Evolutionary conservation across 1,284 basidiomycete species (phyloP).

Genomic region (Ganoderma multipileum): DNA sequence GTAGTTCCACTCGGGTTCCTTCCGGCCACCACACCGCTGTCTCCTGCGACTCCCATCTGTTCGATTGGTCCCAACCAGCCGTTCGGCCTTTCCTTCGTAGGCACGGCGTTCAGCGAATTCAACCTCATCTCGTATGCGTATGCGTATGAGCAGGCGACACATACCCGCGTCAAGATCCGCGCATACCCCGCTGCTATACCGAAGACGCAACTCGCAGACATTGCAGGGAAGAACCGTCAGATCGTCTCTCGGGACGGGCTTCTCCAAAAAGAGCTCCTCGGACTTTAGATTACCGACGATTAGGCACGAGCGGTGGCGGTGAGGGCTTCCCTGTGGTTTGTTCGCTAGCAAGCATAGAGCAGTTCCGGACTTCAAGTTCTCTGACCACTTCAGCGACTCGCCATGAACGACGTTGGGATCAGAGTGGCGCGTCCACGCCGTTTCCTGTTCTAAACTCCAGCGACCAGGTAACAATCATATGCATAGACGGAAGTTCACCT

Average conservation of each 20-base stretch:
- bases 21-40: conserved; percentile 41
- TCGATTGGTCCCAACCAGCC: conserved; percentile 50
- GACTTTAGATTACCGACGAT: not conserved
- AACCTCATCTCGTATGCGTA: conserved; percentile 55
- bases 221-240: conserved; percentile 31
- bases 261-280: not conserved
- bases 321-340: not conserved
- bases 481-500: not conserved
- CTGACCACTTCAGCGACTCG: not conserved
- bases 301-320: not conserved
- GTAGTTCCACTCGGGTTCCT: conserved; percentile 57
- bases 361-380: not conserved
- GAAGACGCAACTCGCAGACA: conserved; percentile 54
- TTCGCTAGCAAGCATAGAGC: not conserved
- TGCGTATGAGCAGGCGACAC: conserved; percentile 62
- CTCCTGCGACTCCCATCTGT: conserved; percentile 43
- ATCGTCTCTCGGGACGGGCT: not conserved
- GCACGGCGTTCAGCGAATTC: conserved; percentile 51
- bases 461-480: not conserved
- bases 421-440: not conserved
- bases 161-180: conserved; percentile 47
- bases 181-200: conserved; percentile 56
- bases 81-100: conserved; percentile 57
- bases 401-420: not conserved
- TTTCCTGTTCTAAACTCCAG: not conserved